These are phyloP conservation scores for Blastocystis sp. DNA, from an alignment of 352 stramenopile genomes.

Conservation along the genomic window DNA sequence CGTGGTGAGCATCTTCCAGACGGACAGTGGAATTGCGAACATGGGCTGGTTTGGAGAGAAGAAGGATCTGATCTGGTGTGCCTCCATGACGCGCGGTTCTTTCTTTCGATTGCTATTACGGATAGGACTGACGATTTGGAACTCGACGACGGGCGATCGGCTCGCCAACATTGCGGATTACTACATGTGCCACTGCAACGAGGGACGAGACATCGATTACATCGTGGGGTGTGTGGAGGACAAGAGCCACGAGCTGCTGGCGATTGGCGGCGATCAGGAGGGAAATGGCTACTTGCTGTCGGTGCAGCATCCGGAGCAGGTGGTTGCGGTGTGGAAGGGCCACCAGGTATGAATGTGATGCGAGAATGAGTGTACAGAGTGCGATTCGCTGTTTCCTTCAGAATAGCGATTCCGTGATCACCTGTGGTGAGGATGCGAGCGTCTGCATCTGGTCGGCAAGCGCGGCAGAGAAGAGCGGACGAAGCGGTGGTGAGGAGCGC, in stretches of 20 bases:
- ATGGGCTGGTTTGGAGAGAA: constrained; percentile 66
- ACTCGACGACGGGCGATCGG: constrained; percentile 26
- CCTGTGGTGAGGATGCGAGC: constrained; percentile 59
- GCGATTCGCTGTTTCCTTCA: constrained; percentile 23
- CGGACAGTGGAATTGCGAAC: constrained; percentile 50
- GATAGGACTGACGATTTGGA: constrained; percentile 14
- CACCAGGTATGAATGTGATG: background rate
- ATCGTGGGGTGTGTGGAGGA: constrained; percentile 24
- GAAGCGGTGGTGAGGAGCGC: constrained; percentile 9
- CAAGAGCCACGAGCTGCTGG: background rate
- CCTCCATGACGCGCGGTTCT: constrained; percentile 50
- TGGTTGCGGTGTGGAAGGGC: constrained; percentile 42
- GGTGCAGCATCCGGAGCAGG: constrained; percentile 7
- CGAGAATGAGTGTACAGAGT: background rate
- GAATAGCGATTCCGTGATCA: background rate
- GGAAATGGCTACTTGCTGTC: constrained; percentile 25
- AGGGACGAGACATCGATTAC: constrained; percentile 29
- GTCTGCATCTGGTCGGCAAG: constrained; percentile 41
- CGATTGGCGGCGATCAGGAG: constrained; percentile 25
- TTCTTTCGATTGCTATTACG: background rate
- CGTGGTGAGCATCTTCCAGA: constrained; percentile 63
- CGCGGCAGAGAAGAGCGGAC: background rate
- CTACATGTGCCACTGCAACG: background rate
- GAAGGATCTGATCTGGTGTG: constrained; percentile 65
- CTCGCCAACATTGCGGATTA: background rate